Percentiles rank a stretch among this genome's conserved stretches.
These are phyloP conservation scores for Phylloporus scabripes DNA, from an alignment of 768 basidiomycete genomes.

Conservation along the genomic window DNA sequence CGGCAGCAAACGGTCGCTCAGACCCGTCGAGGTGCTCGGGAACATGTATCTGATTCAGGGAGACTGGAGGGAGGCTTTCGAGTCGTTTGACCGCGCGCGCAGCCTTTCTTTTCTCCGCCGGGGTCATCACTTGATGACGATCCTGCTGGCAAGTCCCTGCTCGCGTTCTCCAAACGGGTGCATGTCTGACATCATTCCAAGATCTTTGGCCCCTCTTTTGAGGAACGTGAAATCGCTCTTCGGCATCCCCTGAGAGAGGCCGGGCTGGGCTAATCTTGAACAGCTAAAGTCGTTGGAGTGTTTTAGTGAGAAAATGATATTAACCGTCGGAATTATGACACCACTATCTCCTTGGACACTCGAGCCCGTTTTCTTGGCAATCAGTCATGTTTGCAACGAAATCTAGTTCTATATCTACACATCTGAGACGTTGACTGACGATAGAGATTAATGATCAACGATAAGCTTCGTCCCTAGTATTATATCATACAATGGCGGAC, in stretches of 20 bases:
- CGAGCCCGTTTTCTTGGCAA: not conserved
- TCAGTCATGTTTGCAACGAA: not conserved
- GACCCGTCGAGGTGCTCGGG: not conserved
- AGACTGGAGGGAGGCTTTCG: not conserved
- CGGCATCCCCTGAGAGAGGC: not conserved
- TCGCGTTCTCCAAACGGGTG: not conserved
- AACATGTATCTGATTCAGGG: not conserved
- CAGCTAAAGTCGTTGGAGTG: no score
- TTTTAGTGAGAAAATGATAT: no score
- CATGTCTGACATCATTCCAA: not conserved
- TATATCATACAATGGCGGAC: not conserved
- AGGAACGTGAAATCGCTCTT: not conserved
- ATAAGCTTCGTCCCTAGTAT: not conserved
- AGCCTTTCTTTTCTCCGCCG: not conserved
- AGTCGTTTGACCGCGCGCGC: not conserved
- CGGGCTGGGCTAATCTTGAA: no score
- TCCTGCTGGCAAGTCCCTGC: not conserved
- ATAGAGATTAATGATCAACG: not conserved
- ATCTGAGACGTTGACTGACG: no score
- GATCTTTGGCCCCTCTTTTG: not conserved
- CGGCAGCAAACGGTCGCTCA: not conserved
- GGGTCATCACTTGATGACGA: not conserved
- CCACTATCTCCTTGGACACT: not conserved
- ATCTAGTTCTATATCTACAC: not conserved
- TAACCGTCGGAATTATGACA: no score